Base-by-base conservation (phyloP, 164 flowering plant species). In the Annona squamosa region DNA sequence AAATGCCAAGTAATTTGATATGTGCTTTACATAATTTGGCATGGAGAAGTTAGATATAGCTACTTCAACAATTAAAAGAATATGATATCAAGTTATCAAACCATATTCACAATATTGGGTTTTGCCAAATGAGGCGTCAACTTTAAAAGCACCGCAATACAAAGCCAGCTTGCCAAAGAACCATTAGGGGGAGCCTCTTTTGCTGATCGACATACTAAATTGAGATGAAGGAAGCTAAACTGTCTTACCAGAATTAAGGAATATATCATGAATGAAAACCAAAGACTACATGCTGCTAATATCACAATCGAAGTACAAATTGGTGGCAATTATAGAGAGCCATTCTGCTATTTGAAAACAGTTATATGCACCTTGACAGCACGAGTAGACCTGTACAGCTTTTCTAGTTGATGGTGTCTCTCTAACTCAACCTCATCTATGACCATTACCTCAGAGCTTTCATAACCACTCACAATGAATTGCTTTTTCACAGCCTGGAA, bases 401-500 rank as follows among this genome's bases (percentile, higher is more conserved):
- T 95, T 75, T 95, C 99, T 61, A 95, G 85, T 68, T 93, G 94
- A 48, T 91, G 97, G 84, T 95, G 99, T 76, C 91, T 88, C 69
- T 93, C 92, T 87, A 93, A 65, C 86, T 95, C 99, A 68, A 85
- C 80, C 81, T 93, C 97, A 87, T 95, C 98, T 72, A 86, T 90
- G 46, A 94, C 97, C 89, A 93, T 82, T 6, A 85, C 86, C 81
- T 87, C 92, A 52, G 97, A 95, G 78, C 91, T 80, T 71, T 88
- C 98, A 83, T 93, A 95, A 18, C 99, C 99, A 78, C 84, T 86
- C 48, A 82, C 89, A 77, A 93, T 73, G 37, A 95, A 85, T 77
- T 95, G 99, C 87, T 93, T 95, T 79, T 91, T 90, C 41, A 95
- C 97, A 75, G 94, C 96, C 97, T 95, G 86, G 71, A 79, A 75